These are phyloP conservation scores for Diphasiastrum complanatum DNA, from an alignment of 83 land plant species.

Conservation along the genomic window DNA sequence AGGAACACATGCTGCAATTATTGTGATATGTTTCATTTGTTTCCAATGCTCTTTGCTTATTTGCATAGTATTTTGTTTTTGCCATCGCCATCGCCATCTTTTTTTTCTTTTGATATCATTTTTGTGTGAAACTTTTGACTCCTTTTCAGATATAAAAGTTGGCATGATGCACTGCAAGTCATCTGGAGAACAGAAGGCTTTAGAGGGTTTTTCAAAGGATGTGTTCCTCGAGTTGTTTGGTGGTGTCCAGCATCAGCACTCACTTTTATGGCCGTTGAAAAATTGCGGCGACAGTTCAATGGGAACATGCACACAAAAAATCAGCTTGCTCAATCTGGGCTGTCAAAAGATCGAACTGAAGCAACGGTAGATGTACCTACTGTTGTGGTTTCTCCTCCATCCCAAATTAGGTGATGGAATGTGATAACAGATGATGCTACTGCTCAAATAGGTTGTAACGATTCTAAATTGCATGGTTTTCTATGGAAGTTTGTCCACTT, in stretches of 20 bases:
- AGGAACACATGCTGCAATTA: neutral
- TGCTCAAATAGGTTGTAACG: too few relatives aligned
- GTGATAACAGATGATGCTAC: too few relatives aligned
- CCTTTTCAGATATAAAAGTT: constrained; percentile 59
- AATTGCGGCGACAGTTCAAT: constrained; percentile 64
- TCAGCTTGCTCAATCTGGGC: too few relatives aligned
- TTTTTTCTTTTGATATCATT: neutral
- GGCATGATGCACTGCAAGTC: constrained; percentile 58
- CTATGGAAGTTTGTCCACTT: too few relatives aligned
- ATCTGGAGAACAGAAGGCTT: constrained; percentile 65
- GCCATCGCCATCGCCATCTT: neutral
- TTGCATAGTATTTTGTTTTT: neutral
- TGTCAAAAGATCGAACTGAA: too few relatives aligned
- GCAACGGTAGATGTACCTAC: too few relatives aligned
- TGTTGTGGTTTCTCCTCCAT: too few relatives aligned
- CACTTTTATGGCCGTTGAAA: constrained; percentile 90
- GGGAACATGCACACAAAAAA: constrained; percentile 14
- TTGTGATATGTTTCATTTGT: neutral
- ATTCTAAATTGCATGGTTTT: too few relatives aligned
- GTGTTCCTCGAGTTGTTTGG: constrained; percentile 79
- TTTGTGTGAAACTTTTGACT: neutral
- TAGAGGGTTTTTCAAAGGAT: constrained; percentile 72
- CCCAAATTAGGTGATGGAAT: too few relatives aligned
- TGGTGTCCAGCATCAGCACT: constrained; percentile 92
- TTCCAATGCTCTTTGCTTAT: neutral